Evolutionary conservation across 2,329 filamentous ascomycete species (phyloP), one percentile per base, ranked within the genome.

Genomic region (Ascochyta viciae-villosae): DNA sequence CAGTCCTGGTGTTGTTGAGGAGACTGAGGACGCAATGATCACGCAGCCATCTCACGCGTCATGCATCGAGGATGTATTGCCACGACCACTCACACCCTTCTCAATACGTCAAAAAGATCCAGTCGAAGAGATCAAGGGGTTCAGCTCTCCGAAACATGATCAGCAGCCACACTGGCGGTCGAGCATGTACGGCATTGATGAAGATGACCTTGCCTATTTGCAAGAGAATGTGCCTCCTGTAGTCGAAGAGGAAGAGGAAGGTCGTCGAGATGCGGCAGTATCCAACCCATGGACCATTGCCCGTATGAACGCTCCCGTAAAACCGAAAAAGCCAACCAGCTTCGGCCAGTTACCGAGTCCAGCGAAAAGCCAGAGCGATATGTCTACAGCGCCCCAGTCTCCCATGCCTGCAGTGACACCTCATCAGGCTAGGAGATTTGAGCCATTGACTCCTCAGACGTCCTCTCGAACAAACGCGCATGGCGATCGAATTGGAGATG

Each of bases 241-340:
- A 8, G 41, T 66, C 13, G 63, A 67, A 40, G 69, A 72, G 37
- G 68, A 72, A 43, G 68, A 74, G 34, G 71, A 74, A 35, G 71
- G 64, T 22, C 64, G 58, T 3, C 72, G 62, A 42, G 71, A 75
- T 50, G 62, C 70, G 24, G 67, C 59, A 4, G 50, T 78, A 4
- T 79, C 76, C 1, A 83, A 83, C 57, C 81, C 81, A 1, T 83
- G 80, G 80, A 78, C 77, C 0, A 74, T 81, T 39, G 80, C 81
- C 23, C 81, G 78, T 55, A 76, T 83, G 73, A 81, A 82, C 41
- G 51, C 75, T 15, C 47, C 56, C 1, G 37, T 66, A 22, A 73
- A 68, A 46, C 54, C 55, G 0, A 68, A 49, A 26, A 57, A 51
- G 27, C 19, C 31, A 6, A 10, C 15, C 6, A 57, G n/a, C n/a